Evolutionary conservation across 495 filamentous ascomycete species (phyloP), one percentile per base, ranked within the genome.

Genomic region (Staphylotrichum tortipilum): DNA sequence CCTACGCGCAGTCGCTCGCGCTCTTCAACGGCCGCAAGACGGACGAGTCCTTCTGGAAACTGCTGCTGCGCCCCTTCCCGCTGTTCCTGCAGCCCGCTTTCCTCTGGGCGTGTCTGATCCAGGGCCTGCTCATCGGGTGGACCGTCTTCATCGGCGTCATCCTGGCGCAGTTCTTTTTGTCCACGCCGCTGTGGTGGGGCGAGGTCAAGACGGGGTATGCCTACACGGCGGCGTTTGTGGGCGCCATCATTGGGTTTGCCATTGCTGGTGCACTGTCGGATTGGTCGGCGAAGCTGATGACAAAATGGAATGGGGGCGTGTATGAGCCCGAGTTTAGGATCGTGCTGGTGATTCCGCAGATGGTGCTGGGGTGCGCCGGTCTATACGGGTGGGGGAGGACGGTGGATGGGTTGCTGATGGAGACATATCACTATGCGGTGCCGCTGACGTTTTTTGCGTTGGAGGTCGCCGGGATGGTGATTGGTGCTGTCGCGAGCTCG

Each of bases 261-360:
- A 55, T 91, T 2, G 80, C 85, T 0, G 90, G 88, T n/a, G 48
- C 79, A 0, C 58, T 92, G 15, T 77, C 84, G 6, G 90, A 96
- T 59, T 86, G 76, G 68, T 80, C 79, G 40, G 85, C 84, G 30
- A 76, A 74, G 21, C 61, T 60, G 6, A 78, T 94, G 74, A 89
- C 89, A 12, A 77, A 75, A 49, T 68, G 73, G 46, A 96, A 96
- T 63, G 68, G 71, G 10, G 90, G 90, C 5, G 74, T 86, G 33
- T 95, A 92, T 60, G 90, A 96, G 68, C 90, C 90, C 2, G 90
- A 96, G 61, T 95, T 95, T 63, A 76, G 90, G 17, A 75, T 96
- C 24, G 54, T 91, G 7, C 74, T 96, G 3, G 85, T 95, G 0
- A 72, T 89, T 18, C 86, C 88, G 31, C 88, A 92, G 66, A 67